These are phyloP conservation scores for Solanum pinnatisectum DNA, from an alignment of 257 asterid genomes.

Conservation along the genomic window DNA sequence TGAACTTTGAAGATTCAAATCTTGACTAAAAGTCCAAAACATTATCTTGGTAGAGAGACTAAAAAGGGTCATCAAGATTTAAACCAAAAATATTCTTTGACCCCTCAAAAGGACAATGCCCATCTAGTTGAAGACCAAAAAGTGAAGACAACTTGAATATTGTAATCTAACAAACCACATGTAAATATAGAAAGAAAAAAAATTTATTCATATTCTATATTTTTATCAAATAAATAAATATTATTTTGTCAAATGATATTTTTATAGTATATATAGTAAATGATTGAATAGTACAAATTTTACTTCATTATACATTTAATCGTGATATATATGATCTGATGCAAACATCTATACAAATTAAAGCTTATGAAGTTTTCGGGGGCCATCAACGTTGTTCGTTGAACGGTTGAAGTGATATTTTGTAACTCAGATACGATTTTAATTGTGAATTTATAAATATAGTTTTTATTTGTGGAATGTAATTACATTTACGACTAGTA, in stretches of 20 bases:
- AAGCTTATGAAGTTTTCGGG: neutral
- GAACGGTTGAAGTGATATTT: too few relatives aligned
- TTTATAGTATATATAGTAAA: neutral
- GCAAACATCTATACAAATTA: too few relatives aligned
- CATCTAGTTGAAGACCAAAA: neutral
- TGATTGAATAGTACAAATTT: neutral
- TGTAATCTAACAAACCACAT: neutral
- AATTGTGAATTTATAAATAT: neutral
- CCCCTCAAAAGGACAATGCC: neutral
- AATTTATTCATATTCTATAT: neutral
- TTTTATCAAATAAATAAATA: neutral
- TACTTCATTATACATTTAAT: too few relatives aligned
- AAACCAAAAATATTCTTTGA: neutral
- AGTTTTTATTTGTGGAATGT: neutral
- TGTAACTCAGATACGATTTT: neutral
- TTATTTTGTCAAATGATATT: neutral
- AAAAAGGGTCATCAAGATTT: neutral
- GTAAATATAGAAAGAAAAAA: neutral
- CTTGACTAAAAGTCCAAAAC: neutral
- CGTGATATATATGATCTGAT: neutral
- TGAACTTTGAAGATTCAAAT: neutral
- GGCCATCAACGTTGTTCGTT: neutral
- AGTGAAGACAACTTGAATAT: neutral
- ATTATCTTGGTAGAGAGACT: neutral
- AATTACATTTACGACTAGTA: neutral